phyloP scores from a whole-genome alignment of 2,329 filamentous ascomycete genomes.

The Lachnellula cervina region DNA sequence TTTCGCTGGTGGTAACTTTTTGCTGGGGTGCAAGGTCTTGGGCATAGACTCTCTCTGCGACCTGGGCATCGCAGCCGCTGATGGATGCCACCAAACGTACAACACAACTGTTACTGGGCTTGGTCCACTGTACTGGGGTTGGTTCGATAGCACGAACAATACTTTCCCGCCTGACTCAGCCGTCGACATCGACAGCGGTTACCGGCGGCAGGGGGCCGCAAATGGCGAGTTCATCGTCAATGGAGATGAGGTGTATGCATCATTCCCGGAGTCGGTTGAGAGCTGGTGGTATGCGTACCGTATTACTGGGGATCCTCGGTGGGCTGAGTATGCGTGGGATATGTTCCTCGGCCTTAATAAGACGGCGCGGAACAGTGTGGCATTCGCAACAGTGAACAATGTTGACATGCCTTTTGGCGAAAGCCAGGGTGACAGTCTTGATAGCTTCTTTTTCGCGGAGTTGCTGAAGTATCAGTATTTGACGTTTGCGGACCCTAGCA shows the following conservation, averaged over 20 bases:
- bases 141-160: conserved; percentile 46
- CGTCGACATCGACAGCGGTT: conserved; percentile 37
- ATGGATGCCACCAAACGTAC: conserved; percentile 70
- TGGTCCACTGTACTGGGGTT: conserved; percentile 54
- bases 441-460: conserved; percentile 82
- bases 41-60: conserved; percentile 30
- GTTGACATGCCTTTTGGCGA: conserved; percentile 60
- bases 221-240: conserved; percentile 49
- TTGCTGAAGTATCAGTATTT: conserved; percentile 77
- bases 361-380: conserved; percentile 57
- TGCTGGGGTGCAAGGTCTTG: conserved; percentile 69
- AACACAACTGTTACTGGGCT: conserved; percentile 60
- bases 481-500: conserved; percentile 62
- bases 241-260: conserved; percentile 46
- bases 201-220: conserved; percentile 63
- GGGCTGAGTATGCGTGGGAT: conserved; percentile 77
- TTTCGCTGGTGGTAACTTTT: conserved; percentile 77
- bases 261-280: conserved; percentile 75
- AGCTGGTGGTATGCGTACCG: conserved; percentile 80
- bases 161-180: conserved; percentile 27
- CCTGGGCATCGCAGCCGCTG: conserved; percentile 44
- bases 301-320: conserved; percentile 65
- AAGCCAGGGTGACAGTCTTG: conserved; percentile 60
- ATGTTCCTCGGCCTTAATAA: conserved; percentile 62
- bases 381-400: conserved; percentile 58